Conservation (phyloP, 1,284 basidiomycete genomes). For the Chalciporus sp. region DNA sequence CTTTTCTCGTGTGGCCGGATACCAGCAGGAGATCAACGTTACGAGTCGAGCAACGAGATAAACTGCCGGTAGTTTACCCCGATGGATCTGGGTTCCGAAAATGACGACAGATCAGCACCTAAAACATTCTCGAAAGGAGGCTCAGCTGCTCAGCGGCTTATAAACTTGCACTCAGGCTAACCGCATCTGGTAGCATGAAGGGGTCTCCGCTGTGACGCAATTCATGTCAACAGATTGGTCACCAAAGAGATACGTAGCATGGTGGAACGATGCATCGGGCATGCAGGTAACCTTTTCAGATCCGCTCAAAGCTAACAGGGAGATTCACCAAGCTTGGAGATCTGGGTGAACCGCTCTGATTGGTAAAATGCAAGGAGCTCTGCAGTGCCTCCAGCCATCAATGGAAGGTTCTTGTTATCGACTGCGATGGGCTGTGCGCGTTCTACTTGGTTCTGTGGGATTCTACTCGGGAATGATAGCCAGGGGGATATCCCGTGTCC, state of each 20-base stretch:
- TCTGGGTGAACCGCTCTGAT: not conserved
- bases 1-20: constrained; percentile 11
- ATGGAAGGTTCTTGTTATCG: too few relatives aligned
- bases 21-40: constrained; percentile 2
- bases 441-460: not conserved
- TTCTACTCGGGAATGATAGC: not conserved
- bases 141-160: not conserved
- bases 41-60: constrained; percentile 7
- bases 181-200: not conserved
- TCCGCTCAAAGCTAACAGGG: not conserved
- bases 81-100: constrained; percentile 1
- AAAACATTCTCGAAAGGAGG: not conserved
- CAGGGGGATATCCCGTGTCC: not conserved
- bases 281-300: not conserved
- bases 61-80: constrained; percentile 1
- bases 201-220: constrained; percentile 2
- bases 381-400: not conserved
- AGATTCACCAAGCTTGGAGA: not conserved
- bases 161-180: not conserved
- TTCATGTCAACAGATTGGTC: not conserved
- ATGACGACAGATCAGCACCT: not conserved
- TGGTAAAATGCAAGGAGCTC: not conserved
- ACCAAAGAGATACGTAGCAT: not conserved
- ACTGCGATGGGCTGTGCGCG: not conserved
- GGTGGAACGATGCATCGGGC: not conserved